These are phyloP conservation scores for Neurospora cerealis DNA, from an alignment of 495 filamentous ascomycete species.

Conservation along the genomic window DNA sequence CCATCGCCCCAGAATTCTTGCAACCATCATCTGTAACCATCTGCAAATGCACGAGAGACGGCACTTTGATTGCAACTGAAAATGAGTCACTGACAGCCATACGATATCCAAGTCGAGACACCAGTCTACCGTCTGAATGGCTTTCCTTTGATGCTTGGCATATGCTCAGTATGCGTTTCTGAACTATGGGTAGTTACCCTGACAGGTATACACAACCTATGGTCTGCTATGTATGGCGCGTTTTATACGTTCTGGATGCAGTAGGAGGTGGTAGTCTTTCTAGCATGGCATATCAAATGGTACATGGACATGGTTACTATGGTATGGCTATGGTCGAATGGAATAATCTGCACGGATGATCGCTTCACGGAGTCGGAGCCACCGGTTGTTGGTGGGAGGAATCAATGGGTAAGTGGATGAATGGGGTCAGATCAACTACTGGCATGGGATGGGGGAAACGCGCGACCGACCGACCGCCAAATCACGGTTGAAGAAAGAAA, in stretches of 20 bases:
- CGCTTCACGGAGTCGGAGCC: neutral
- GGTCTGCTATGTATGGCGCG: neutral
- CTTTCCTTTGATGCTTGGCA: neutral
- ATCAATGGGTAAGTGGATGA: neutral
- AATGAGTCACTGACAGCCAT: constrained; percentile 23
- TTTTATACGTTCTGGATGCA: neutral
- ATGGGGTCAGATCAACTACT: neutral
- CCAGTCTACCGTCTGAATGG: neutral
- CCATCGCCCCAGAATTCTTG: neutral
- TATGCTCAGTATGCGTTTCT: neutral
- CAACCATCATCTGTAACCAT: neutral
- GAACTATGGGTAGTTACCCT: neutral
- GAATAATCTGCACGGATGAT: neutral
- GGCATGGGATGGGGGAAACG: neutral
- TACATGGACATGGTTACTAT: neutral
- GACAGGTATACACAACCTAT: neutral
- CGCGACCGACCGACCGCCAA: neutral
- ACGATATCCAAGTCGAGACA: constrained; percentile 8
- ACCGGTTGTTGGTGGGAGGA: neutral
- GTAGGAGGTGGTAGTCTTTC: neutral
- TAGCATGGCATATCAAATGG: neutral
- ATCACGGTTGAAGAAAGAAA: neutral
- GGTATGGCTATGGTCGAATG: neutral
- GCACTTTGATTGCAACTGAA: neutral
- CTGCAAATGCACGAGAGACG: constrained; percentile 8